Base-by-base conservation (phyloP, 805 yeast species). In the Wickerhamomyces silvicola region DNA sequence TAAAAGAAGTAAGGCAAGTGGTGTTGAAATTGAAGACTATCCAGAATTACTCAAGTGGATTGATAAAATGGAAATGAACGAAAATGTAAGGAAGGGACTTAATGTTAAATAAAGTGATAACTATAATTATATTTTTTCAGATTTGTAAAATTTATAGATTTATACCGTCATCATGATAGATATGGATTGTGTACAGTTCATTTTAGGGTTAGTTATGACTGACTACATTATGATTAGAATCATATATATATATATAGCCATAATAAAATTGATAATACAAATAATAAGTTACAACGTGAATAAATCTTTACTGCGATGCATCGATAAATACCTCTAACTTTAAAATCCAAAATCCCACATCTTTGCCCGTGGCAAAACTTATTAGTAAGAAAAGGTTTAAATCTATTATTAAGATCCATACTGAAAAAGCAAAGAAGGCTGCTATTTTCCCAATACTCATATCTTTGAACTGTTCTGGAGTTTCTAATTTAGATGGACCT, bases 341-440 rank as follows among this genome's bases (percentile, higher is more conserved):
- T 14, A 12, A 7, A 15, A 10, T 24, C 35, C 45, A 60, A 22
- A 62, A 44, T 27, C 56, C 56, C 9, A 61, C 62, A 24, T 62
- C 67, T 41, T 66, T 57, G 10, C 75, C 74, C 18, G 56, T 42
- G 6, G 74, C 66, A 24, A 74, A 61, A 35, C 71, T 64, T 13
- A 69, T 57, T 28, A 75, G 46, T 41, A 75, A 53, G 50, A 81
- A 87, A 31, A 81, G 68, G 52, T 88, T 88, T 45, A 86, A 64
- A 11, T 67, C 67, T 1, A 81, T 61, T 20, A 88, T 74, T 31
- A 79, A 69, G 2, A 73, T 39, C 92, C 95, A 87, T 5, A 87
- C 70, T 1, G 64, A 15, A 1, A 74, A 52, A 0, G 82, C 83
- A 1, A 70, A 32, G 0, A 65, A 36, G 2, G 76, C 72, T 27